Conservation (phyloP, 108 stramenopile genomes). For the Nannochloropsis salina region DNA sequence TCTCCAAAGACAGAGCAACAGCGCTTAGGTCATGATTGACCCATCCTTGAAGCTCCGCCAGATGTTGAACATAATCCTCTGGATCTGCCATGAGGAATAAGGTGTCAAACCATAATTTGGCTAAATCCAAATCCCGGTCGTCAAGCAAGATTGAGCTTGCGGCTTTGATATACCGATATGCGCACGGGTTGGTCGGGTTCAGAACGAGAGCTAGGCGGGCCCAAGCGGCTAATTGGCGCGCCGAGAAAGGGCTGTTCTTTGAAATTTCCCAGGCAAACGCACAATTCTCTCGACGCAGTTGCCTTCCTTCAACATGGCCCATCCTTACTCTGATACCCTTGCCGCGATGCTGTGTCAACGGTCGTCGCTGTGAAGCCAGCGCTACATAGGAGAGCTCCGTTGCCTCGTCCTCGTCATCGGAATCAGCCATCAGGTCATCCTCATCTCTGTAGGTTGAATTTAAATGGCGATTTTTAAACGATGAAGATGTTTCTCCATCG, state of each 20-base stretch:
- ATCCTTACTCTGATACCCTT: not conserved
- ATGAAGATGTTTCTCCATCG: too few relatives aligned
- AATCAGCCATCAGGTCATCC: conserved; percentile 1
- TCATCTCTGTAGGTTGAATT: not conserved
- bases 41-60: conserved; percentile 6
- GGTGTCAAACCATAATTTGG: not conserved
- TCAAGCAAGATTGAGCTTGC: not conserved
- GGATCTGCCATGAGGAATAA: not conserved
- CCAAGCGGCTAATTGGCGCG: not conserved
- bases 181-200: not conserved
- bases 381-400: not conserved
- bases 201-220: not conserved
- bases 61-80: not conserved
- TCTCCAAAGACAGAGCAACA: not conserved
- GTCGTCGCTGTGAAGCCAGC: not conserved
- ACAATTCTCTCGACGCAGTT: not conserved
- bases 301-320: not conserved
- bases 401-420: not conserved
- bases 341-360: not conserved
- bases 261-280: not conserved
- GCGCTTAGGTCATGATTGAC: not conserved
- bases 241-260: not conserved
- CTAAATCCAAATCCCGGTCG: not conserved
- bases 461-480: too few relatives aligned
- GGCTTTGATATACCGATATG: not conserved